Evolutionary conservation across 1,139 yeast species (phyloP), one percentile per base, ranked within the genome.

Genomic region (Kurtzmaniella natalensis): DNA sequence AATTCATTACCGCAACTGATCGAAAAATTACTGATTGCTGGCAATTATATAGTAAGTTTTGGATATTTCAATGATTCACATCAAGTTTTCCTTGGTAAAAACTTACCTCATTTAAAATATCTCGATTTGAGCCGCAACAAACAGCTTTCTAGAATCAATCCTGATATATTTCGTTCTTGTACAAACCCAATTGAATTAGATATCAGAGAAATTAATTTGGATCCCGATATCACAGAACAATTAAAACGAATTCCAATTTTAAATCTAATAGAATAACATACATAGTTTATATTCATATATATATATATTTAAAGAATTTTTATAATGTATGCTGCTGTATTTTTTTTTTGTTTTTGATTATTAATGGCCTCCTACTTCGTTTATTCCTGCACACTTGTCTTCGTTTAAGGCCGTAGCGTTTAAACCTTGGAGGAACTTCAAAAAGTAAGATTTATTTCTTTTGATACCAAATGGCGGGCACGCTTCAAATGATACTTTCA

Each of bases 1-100:
- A n/a, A 35, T 5, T 47, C 43, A 6, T 48, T 67, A 18, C 72
- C 73, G 0, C 28, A 41, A 7, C 36, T 57, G 9, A 38, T 67
- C 6, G 51, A 53, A 30, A 26, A 19, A 1, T 42, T 67, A 25
- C 53, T 40, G 43, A 31, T 50, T 27, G 42, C 45, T 11, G 39
- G 39, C 24, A 61, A 51, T 38, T 37, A 39, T 33, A 15, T 53
- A 14, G 30, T 33, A 4, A 22, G 41, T 8, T 31, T 51, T 10
- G 50, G 51, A 5, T 40, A 33, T 23, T 25, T 29, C n/a, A 31
- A 31, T 9, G n/a, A n/a, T n/a, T n/a, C n/a, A n/a, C 30, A 29
- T 9, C 39, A 32, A 3, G 8, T 33, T 2, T 31, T 44, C 8
- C 24, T 50, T 17, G 39, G 37, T 5, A 18, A 24, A 7, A 16